Base-by-base conservation (phyloP, 192 early-diverging fungal species). In the Backusella psychrophila region DNA sequence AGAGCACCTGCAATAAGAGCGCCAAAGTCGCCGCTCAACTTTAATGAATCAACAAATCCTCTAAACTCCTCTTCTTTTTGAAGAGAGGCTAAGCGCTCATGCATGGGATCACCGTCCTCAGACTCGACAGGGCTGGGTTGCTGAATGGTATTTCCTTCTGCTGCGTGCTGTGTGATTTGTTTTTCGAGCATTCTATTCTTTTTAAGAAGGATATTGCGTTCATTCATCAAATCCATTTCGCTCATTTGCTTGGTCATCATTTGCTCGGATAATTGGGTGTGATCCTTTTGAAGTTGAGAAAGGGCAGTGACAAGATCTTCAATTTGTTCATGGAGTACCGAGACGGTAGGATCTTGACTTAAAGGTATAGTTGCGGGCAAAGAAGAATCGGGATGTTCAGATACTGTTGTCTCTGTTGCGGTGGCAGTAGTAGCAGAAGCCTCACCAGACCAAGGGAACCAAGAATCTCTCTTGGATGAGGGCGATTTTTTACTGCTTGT, bases 251-350 rank as follows among this genome's bases (percentile, higher is more conserved):
- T 80, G 53, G 78, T 81, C 36, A 95, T 85, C 14, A 90, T 71
- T 41, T 85, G 71, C 70, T 93, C 92, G 21, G 89, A 90, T 17
- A 93, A 77, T 7, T 88, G 80, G 12, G 69, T 82, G 66, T 95
- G 91, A 49, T 94, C 94, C 72, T 86, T 87, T 75, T 96, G 94
- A 9, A 95, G 76, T 8, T 75, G 74, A 56, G 92, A 92, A 31
- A 92, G 87, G 3, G 84, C 85, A 12, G 80, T 80, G 67, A 94
- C 94, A 41, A 94, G 78, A 76, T 89, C 86, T 74, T 88, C 86
- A 21, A 93, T 85, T 29, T 88, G 84, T 59, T 91, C 87, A 52
- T 83, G 74, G 52, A 96, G 71, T 12, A 68, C 35, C 29, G 71
- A 66, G 7, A 78, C 46, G 1, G 77, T 73, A 23, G 65, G 65